Percentiles rank a stretch among this genome's conserved stretches.
phyloP scores from a whole-genome alignment of 2,329 filamentous ascomycete species.

The Dactylellina cionopaga region DNA sequence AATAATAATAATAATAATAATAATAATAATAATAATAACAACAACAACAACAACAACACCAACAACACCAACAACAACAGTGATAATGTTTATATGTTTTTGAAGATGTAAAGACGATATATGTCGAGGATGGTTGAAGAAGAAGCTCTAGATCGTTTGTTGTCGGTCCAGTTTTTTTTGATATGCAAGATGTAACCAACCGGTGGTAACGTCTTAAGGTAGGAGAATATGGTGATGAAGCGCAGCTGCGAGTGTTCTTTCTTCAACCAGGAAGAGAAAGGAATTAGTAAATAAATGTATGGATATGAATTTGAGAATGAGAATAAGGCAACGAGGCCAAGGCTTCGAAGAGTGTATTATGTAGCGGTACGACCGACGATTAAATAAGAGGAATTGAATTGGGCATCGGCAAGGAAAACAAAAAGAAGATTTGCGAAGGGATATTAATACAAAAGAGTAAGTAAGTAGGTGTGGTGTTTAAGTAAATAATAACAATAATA shows the following conservation, averaged over 20 bases:
- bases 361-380: no score
- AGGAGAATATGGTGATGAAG: background rate
- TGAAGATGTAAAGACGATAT: background rate
- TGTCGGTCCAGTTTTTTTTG: no score
- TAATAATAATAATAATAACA: no score
- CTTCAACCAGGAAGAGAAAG: constrained; percentile 34
- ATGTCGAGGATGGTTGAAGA: no score
- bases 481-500: no score
- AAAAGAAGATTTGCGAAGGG: constrained; percentile 3
- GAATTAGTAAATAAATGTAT: background rate
- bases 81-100: background rate
- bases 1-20: background rate
- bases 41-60: background rate
- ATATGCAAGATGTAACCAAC: constrained; percentile 19
- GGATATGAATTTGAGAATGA: no score
- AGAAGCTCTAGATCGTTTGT: background rate
- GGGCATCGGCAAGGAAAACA: background rate
- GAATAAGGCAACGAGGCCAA: no score
- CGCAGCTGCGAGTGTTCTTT: constrained; percentile 20
- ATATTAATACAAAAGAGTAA: constrained; percentile 16
- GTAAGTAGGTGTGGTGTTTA: no score
- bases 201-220: constrained; percentile 36
- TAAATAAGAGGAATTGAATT: background rate
- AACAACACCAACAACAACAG: background rate
- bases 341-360: no score